Percentiles rank a stretch among this genome's conserved stretches.
phyloP scores from a whole-genome alignment of 139 green algal genomes.

The Chlorella vulgaris region DNA sequence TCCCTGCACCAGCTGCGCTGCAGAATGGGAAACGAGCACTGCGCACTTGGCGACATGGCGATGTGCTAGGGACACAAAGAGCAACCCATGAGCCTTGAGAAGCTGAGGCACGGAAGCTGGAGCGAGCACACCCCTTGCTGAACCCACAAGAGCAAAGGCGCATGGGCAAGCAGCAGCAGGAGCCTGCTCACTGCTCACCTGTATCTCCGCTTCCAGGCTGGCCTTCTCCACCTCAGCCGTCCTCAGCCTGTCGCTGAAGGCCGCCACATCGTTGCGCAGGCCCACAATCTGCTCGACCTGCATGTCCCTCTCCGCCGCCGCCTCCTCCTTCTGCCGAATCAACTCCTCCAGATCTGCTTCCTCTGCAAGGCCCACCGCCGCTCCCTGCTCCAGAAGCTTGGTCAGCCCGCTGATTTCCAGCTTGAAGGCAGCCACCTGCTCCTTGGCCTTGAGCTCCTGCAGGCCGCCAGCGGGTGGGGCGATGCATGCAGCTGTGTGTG shows the following conservation, averaged over 20 bases:
- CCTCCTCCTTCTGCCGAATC: conserved; percentile 81
- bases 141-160: neutral
- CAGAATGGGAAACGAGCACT: too few species aligned
- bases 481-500: neutral
- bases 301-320: conserved; percentile 73
- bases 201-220: conserved; percentile 70
- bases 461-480: neutral
- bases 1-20: too few species aligned
- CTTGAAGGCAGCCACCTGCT: conserved; percentile 85
- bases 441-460: conserved; percentile 84
- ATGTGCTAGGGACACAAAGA: neutral
- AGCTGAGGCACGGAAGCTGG: too few species aligned
- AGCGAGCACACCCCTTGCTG: neutral
- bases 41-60: too few species aligned
- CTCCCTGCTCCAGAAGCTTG: conserved; percentile 79
- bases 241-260: conserved; percentile 65
- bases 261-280: conserved; percentile 51
- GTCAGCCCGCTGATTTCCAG: conserved; percentile 87
- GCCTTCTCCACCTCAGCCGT: conserved; percentile 69
- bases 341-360: conserved; percentile 83
- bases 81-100: neutral
- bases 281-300: conserved; percentile 72
- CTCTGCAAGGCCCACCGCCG: conserved; percentile 67
- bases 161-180: neutral
- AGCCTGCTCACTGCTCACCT: neutral